These are phyloP conservation scores for Phoenix dactylifera DNA, from an alignment of 176 grass and related monocot species.

Conservation along the genomic window DNA sequence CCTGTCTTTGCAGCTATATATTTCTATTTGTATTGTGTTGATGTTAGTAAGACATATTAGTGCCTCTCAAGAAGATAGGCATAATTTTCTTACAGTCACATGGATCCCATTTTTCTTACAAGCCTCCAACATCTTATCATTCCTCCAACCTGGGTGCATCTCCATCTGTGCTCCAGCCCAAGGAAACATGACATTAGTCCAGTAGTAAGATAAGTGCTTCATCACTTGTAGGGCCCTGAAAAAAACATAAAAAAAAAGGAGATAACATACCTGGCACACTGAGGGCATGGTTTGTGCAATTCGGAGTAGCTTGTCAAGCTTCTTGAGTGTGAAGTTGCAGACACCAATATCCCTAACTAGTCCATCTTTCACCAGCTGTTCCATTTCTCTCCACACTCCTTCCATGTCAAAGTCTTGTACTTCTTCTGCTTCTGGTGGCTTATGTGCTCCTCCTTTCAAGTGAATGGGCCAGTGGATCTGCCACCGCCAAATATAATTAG, in stretches of 20 bases:
- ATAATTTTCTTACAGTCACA: constrained; percentile 41
- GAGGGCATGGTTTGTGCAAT: constrained; percentile 39
- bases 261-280: constrained; percentile 57
- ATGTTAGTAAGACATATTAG: too few species aligned
- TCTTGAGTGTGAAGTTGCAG: constrained; percentile 54
- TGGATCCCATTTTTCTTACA: constrained; percentile 73
- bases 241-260: neutral
- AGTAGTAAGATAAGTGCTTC: too few species aligned
- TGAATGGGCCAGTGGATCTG: constrained; percentile 75
- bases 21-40: too few species aligned
- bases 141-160: constrained; percentile 85
- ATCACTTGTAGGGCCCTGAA: too few species aligned
- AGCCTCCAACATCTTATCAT: constrained; percentile 59
- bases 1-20: too few species aligned
- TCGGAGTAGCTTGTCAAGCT: constrained; percentile 44
- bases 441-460: constrained; percentile 55
- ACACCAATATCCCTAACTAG: constrained; percentile 57
- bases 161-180: constrained; percentile 37
- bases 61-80: too few species aligned
- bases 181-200: too few species aligned
- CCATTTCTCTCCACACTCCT: constrained; percentile 79
- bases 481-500: neutral
- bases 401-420: constrained; percentile 77
- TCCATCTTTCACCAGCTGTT: constrained; percentile 47
- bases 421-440: constrained; percentile 49